These are phyloP conservation scores for Leptographium lundbergii DNA, from an alignment of 2,329 filamentous ascomycete species.

Conservation along the genomic window DNA sequence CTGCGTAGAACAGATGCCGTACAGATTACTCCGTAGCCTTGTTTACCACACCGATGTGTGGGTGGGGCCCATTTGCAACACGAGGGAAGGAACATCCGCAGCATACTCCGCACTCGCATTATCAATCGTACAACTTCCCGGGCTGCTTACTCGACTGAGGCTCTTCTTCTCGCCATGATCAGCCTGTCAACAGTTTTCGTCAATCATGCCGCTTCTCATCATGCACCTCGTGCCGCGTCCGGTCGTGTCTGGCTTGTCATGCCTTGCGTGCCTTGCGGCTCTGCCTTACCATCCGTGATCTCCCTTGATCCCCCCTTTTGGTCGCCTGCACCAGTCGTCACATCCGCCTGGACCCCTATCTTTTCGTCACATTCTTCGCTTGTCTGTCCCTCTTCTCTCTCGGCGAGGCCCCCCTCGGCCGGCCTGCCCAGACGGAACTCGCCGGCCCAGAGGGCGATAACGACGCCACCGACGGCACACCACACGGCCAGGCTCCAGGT, in stretches of 20 bases:
- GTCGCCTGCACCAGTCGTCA: not conserved
- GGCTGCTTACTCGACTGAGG: too few relatives aligned
- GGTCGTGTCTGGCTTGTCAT: too few relatives aligned
- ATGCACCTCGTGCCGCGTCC: not conserved
- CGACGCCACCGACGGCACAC: slow-evolving; percentile 21
- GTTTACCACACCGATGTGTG: too few relatives aligned
- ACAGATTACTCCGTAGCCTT: too few relatives aligned
- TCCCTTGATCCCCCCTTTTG: not conserved
- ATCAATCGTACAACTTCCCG: too few relatives aligned
- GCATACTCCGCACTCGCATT: too few relatives aligned
- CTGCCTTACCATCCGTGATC: not conserved
- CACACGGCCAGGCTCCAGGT: slow-evolving; percentile 26
- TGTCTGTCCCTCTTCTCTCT: not conserved
- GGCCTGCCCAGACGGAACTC: slow-evolving; percentile 6
- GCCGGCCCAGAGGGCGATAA: slow-evolving; percentile 21
- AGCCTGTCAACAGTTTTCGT: not conserved
- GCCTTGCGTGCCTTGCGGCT: not conserved
- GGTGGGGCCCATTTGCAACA: too few relatives aligned
- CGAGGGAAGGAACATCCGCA: too few relatives aligned
- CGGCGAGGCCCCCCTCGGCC: not conserved
- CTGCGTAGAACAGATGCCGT: too few relatives aligned
- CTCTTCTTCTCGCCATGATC: too few relatives aligned
- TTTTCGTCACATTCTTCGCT: not conserved
- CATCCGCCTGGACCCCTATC: not conserved
- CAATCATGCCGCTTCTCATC: not conserved